Conservation (phyloP, 1,139 yeast genomes). For the Yamadazyma oceani region DNA sequence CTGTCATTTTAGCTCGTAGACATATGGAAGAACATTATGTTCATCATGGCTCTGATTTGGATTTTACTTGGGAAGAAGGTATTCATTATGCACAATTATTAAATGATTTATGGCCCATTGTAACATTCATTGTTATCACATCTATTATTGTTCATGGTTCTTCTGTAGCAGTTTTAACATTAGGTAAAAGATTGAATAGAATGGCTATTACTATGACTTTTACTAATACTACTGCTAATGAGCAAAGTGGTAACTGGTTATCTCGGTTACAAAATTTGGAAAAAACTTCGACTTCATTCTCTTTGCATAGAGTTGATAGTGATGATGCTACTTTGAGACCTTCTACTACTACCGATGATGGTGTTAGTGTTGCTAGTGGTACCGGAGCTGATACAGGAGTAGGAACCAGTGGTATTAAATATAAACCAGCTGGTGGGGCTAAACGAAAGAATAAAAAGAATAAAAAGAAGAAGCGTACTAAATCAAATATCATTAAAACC, state of each 20-base stretch:
- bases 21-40: constrained; percentile 64
- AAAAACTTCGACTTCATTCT: constrained; percentile 68
- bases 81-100: constrained; percentile 68
- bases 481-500: constrained; percentile 30
- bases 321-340: constrained; percentile 26
- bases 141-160: constrained; percentile 96
- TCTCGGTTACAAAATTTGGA: constrained; percentile 81
- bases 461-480: constrained; percentile 36
- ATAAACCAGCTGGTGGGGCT: constrained; percentile 83
- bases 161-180: constrained; percentile 87
- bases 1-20: constrained; percentile 78
- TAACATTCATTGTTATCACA: constrained; percentile 78
- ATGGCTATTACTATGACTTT: constrained; percentile 93
- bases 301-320: constrained; percentile 80
- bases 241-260: constrained; percentile 69
- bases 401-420: constrained; percentile 67
- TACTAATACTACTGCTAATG: constrained; percentile 67
- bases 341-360: not conserved
- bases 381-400: constrained; percentile 23
- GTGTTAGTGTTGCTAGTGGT: constrained; percentile 7
- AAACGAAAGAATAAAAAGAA: constrained; percentile 45
- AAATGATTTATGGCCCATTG: constrained; percentile 85
- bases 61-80: constrained; percentile 49
- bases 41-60: constrained; percentile 15
- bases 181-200: constrained; percentile 86